Evolutionary conservation across 2,329 filamentous ascomycete genomes (phyloP), one percentile per base, ranked within the genome.

Genomic region (Sphaerulina musiva): DNA sequence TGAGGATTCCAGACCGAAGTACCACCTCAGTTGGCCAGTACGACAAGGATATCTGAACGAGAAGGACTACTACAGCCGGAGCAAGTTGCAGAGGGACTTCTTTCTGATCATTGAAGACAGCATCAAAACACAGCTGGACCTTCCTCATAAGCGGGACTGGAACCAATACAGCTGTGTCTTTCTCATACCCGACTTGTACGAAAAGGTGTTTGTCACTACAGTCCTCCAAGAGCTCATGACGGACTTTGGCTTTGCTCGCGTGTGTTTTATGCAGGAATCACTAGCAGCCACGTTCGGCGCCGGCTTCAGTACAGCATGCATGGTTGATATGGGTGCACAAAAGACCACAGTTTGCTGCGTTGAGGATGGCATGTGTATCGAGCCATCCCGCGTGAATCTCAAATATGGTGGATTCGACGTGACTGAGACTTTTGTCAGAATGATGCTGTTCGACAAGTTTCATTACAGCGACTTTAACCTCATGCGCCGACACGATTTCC

Each of bases 261-360:
- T 96, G 46, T 95, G 88, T 69, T 95, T 98, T 68, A 90, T 97
- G 55, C 93, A 98, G 70, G 93, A 98, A 73, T 95, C 90, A 66
- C 82, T 97, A 67, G 91, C 92, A 0, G 92, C 91, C 2, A 93
- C 90, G 0, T 98, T 95, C 69, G 93, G 93, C 10, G 93, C 92
- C 3, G 93, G 93, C 6, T 96, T 95, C 67, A 95, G 91, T 0
- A 89, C 88, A 58, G 87, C 89, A 17, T 98, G 93, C 64, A 90
- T 98, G 53, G 90, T 98, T 9, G 93, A 98, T 68, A 86, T 98
- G 53, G 93, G 93, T 10, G 92, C 93, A 0, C 90, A 97, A 69
- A 98, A 98, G 78, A 97, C 93, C 1, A 95, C 93, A 0, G 87
- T 98, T 32, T 92, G 91, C 58, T 98, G 93, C 63, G 91, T 98